Conservation (phyloP, 148 eudicot species). For the Rhododendron mucronatum region DNA sequence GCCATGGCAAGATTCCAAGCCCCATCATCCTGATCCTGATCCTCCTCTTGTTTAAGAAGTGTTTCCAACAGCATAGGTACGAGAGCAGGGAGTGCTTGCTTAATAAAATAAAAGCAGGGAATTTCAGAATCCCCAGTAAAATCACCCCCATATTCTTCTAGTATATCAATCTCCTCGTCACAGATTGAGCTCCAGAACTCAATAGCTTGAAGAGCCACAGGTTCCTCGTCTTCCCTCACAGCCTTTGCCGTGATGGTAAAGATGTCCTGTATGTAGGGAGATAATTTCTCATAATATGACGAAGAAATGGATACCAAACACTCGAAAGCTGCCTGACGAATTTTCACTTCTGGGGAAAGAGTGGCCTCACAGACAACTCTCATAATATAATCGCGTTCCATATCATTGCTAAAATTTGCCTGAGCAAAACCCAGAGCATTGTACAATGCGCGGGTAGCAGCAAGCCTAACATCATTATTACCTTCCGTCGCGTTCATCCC, state of each 20-base stretch:
- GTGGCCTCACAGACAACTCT: conserved; percentile 92
- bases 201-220: conserved; percentile 91
- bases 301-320: conserved; percentile 91
- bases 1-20: conserved; percentile 99
- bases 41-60: conserved; percentile 93
- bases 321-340: conserved; percentile 91
- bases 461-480: conserved; percentile 80
- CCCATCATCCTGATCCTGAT: conserved; percentile 95
- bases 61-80: conserved; percentile 89
- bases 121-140: conserved; percentile 83
- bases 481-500: conserved; percentile 60
- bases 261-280: conserved; percentile 85
- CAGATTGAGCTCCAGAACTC: conserved; percentile 97
- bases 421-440: conserved; percentile 95
- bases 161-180: conserved; percentile 86
- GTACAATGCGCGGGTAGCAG: conserved; percentile 83
- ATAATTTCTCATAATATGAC: conserved; percentile 78
- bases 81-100: conserved; percentile 90
- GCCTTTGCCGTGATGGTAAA: conserved; percentile 89
- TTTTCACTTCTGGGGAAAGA: conserved; percentile 73
- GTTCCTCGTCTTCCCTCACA: conserved; percentile 86
- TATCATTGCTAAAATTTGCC: conserved; percentile 81
- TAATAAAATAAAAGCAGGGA: conserved; percentile 86
- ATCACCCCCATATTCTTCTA: conserved; percentile 84
- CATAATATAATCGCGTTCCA: conserved; percentile 96